Evolutionary conservation across 2,329 filamentous ascomycete genomes (phyloP), one percentile per base, ranked within the genome.

Genomic region (Paracorniculantispora psalliotae): DNA sequence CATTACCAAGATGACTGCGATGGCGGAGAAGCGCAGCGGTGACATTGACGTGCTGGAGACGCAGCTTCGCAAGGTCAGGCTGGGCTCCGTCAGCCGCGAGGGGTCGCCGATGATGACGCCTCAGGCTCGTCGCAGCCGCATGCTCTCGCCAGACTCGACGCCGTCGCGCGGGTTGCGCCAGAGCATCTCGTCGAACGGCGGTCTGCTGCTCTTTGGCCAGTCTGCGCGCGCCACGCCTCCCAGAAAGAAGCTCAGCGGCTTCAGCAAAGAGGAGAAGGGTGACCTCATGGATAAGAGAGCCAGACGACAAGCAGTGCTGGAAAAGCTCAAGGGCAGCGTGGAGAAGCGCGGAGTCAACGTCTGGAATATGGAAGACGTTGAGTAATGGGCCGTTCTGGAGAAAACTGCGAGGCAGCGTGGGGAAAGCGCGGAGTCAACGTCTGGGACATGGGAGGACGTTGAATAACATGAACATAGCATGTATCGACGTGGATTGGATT

Each of bases 31-130:
- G 75, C 90, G 91, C 70, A 94, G 90, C 69, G 90, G 88, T 60
- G 93, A 97, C 67, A 86, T 99, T 55, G 91, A 96, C 70, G 85
- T 96, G 7, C 81, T 97, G 33, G 94, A 97, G 74, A 84, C 87
- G 50, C 90, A 96, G 70, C 85, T 99, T 76, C 86, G 89, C 61
- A 90, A 86, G 69, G 74, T 96, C 23, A 81, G 82, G 7, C 73
- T 90, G 12, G 72, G 73, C 9, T 72, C 77, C 7, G 65, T 62
- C 12, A 79, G 73, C 67, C 71, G 78, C 43, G 75, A 80, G 67
- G 76, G 68, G 41, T 79, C 71, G 21, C 77, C 75, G 1, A 70
- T 72, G 68, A 66, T 68, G 60, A 76, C 74, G 25, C 75, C 74
- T 2, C 74, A 75, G 58, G 64, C 66, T 13, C 72, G 66, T 60